A percentile compares a stretch with the other conserved stretches of the same genome.
phyloP scores from a whole-genome alignment of 345 rosid genomes.

The Corchorus olitorius region DNA sequence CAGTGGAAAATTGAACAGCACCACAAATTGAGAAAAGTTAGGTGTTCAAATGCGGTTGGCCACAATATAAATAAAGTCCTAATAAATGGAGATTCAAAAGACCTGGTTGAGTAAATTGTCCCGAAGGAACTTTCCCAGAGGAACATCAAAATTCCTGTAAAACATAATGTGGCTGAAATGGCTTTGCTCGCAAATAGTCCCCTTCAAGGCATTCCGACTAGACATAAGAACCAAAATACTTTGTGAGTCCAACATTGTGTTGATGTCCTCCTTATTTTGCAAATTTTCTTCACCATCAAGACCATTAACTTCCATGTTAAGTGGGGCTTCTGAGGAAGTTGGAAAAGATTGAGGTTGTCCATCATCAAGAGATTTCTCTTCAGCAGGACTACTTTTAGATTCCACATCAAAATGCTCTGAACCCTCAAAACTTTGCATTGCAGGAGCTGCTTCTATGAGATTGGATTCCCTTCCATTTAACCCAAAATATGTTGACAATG shows the following conservation, averaged over 20 bases:
- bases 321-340: constrained; percentile 34
- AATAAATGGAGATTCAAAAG: constrained; percentile 19
- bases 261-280: constrained; percentile 45
- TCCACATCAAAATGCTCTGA: constrained; percentile 36
- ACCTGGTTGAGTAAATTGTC: constrained; percentile 90
- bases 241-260: constrained; percentile 51
- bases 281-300: constrained; percentile 34
- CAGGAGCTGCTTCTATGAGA: constrained; percentile 41
- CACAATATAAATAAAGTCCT: background rate
- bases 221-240: constrained; percentile 96
- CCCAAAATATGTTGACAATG: constrained; percentile 66
- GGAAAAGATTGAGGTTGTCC: constrained; percentile 34
- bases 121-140: constrained; percentile 81
- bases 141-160: constrained; percentile 84
- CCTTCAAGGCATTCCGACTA: constrained; percentile 62
- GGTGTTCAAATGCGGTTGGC: background rate
- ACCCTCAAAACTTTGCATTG: constrained; percentile 38
- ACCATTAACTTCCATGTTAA: constrained; percentile 34
- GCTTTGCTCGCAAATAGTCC: constrained; percentile 83
- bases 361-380: constrained; percentile 40
- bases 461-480: constrained; percentile 36
- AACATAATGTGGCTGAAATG: constrained; percentile 92
- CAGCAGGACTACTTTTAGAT: constrained; percentile 31
- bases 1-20: constrained; percentile 26
- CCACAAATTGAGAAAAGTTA: background rate